A percentile compares a stretch with the other conserved stretches of the same genome.
Evolutionary conservation across 1,284 basidiomycete species (phyloP).

Genomic region (Kwoniella shivajii): DNA sequence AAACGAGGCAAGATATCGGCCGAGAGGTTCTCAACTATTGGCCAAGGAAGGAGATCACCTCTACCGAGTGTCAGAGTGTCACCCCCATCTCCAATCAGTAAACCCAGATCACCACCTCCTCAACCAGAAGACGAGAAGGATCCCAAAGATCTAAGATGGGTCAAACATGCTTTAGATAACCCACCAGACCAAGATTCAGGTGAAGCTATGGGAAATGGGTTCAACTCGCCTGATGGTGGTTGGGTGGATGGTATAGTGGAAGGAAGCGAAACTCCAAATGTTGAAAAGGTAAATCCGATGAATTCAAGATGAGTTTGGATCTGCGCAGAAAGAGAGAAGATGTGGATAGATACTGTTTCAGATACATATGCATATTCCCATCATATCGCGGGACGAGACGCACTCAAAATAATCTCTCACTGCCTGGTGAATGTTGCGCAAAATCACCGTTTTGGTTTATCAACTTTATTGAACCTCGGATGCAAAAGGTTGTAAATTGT

Average conservation of each 20-base stretch:
- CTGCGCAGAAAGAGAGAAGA: background rate
- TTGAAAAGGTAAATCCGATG: slow-evolving; percentile 1
- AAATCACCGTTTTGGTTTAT: too few species aligned
- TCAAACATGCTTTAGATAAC: slow-evolving; percentile 40
- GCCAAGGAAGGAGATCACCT: slow-evolving; percentile 10
- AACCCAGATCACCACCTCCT: background rate
- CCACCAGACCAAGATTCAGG: slow-evolving; percentile 30
- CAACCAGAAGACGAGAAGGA: slow-evolving; percentile 32
- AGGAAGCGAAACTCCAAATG: slow-evolving; percentile 4
- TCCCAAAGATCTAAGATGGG: slow-evolving; percentile 36
- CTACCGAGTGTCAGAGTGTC: slow-evolving; percentile 26
- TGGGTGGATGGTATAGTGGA: slow-evolving; percentile 9
- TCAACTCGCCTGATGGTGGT: slow-evolving; percentile 20
- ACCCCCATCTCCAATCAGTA: slow-evolving; percentile 27
- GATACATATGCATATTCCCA: too few species aligned
- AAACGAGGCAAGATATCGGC: slow-evolving; percentile 6
- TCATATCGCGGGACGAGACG: too few species aligned
- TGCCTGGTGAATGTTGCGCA: too few species aligned
- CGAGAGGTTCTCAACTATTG: background rate
- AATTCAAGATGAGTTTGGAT: background rate
- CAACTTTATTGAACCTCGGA: too few species aligned
- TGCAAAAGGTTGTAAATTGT: too few species aligned
- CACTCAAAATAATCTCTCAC: too few species aligned
- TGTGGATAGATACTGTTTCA: too few species aligned
- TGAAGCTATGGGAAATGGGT: slow-evolving; percentile 26